Percentiles rank a stretch among this genome's conserved stretches.
phyloP scores from a whole-genome alignment of 352 stramenopile genomes.

The Pythium scleroteichum region DNA sequence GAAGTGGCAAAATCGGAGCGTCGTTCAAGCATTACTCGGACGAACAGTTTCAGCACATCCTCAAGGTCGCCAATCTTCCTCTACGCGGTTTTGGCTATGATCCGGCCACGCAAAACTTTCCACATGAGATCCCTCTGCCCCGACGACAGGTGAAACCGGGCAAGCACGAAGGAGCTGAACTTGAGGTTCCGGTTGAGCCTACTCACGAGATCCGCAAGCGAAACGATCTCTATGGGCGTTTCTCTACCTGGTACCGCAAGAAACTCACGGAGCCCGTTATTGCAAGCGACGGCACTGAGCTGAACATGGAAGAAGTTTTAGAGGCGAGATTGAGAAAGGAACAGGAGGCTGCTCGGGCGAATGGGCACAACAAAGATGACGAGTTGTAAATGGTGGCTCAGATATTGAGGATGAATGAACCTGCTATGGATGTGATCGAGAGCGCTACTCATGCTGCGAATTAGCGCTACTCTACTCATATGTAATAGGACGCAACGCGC shows the following conservation, averaged over 20 bases:
- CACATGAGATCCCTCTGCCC: slow-evolving; percentile 62
- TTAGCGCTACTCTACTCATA: slow-evolving; percentile 31
- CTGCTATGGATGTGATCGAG: neutral
- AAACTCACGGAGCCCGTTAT: slow-evolving; percentile 73
- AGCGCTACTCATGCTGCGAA: too few species aligned
- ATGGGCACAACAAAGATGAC: slow-evolving; percentile 17
- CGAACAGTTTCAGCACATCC: slow-evolving; percentile 83
- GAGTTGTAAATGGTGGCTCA: slow-evolving; percentile 3
- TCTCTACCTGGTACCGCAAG: slow-evolving; percentile 84
- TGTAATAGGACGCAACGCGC: slow-evolving; percentile 62
- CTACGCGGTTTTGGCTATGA: slow-evolving; percentile 88
- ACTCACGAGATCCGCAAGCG: slow-evolving; percentile 73
- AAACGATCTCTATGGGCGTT: slow-evolving; percentile 76
- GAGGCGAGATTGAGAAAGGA: slow-evolving; percentile 53
- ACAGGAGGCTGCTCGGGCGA: slow-evolving; percentile 24
- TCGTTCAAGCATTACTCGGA: slow-evolving; percentile 85
- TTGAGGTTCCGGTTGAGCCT: slow-evolving; percentile 67
- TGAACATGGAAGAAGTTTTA: slow-evolving; percentile 86
- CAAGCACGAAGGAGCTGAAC: slow-evolving; percentile 38
- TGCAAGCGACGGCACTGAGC: slow-evolving; percentile 69
- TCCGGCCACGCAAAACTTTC: slow-evolving; percentile 77
- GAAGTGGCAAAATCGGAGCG: slow-evolving; percentile 82
- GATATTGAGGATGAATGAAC: slow-evolving; percentile 9
- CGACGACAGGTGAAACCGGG: slow-evolving; percentile 82
- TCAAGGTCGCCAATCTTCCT: slow-evolving; percentile 74